Evolutionary conservation across 2,329 filamentous ascomycete species (phyloP), one percentile per base, ranked within the genome.

Genomic region (Hypomyces perniciosus): DNA sequence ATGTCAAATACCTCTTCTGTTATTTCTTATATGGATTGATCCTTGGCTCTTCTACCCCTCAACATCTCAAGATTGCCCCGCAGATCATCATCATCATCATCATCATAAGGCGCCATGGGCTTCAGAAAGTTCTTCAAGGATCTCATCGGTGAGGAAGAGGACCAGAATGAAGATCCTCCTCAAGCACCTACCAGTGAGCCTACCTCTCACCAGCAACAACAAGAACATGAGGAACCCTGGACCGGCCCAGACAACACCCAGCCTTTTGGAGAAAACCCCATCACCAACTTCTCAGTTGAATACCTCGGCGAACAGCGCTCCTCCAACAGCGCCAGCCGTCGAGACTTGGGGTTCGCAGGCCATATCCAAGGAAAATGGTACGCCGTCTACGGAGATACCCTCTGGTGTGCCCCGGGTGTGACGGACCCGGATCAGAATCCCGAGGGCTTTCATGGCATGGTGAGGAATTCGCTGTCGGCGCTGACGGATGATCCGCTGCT

Each of bases 371-470:
- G 66, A 0, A 62, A 64, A 37, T 73, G 68, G 68, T 72, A 68
- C 40, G 68, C 66, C 13, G 59, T 72, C 1, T 73, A 66, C 12
- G 52, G 52, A 13, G 52, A 54, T 34, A 54, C 52, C 20, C 46
- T 71, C 2, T 73, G 69, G 65, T 67, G 66, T 39, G 61, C 59
- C 1, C 47, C 57, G 1, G 68, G 66, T 0, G 62, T 72, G 3
- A 63, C 56, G 1, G 59, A 70, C n/a, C 60, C 63, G 1, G 52
- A 51, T 2, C 29, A 58, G 4, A 63, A 69, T 28, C 53, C 57
- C 2, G 54, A 61, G 0, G 66, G 68, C 0, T 72, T 72, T 40
- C 65, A 72, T 28, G 70, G 68, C 26, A 68, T 71, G 64, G 70
- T 72, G 1, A 61, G 70, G 6, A 65, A 72, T 49, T 60, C 68